Conservation (phyloP, 176 grass and related monocot genomes). For the Oryza nivara region DNA sequence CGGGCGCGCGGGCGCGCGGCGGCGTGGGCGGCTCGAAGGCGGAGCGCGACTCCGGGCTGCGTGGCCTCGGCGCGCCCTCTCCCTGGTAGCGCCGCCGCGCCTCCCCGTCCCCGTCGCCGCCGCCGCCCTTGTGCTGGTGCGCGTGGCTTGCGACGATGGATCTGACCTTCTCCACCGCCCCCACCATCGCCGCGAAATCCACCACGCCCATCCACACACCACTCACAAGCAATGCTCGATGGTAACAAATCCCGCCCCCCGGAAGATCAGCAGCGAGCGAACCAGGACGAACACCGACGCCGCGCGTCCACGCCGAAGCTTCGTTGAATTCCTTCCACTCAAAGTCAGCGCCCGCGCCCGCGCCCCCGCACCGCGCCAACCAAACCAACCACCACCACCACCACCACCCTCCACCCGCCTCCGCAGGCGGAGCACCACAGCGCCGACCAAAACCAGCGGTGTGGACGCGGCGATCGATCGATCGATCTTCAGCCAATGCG, state of each 20-base stretch:
- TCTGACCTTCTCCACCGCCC: slow-evolving; percentile 58
- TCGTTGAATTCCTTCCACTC: slow-evolving; percentile 19
- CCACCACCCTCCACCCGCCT: no score
- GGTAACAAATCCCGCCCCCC: not conserved
- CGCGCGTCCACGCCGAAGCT: slow-evolving; percentile 38
- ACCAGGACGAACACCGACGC: slow-evolving; percentile 10
- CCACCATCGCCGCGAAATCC: slow-evolving; percentile 49
- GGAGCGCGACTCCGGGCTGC: slow-evolving; percentile 38
- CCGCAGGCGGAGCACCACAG: no score
- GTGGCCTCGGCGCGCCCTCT: slow-evolving; percentile 38
- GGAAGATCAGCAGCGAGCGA: not conserved
- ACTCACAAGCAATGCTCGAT: not conserved
- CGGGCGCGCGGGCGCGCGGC: slow-evolving; percentile 22
- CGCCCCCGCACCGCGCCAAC: not conserved
- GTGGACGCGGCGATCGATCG: no score
- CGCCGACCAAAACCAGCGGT: no score
- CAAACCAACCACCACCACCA: no score
- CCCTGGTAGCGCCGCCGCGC: slow-evolving; percentile 28
- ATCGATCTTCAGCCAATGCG: slow-evolving; percentile 17
- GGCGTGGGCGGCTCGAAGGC: slow-evolving; percentile 42
- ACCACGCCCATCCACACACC: slow-evolving; percentile 58
- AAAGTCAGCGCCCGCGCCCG: not conserved
- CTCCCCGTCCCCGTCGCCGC: slow-evolving; percentile 13
- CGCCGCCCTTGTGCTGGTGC: slow-evolving; percentile 32
- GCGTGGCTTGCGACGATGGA: slow-evolving; percentile 46